Evolutionary conservation across 2,329 filamentous ascomycete species (phyloP).

Genomic region (Trichoderma koningiopsis): DNA sequence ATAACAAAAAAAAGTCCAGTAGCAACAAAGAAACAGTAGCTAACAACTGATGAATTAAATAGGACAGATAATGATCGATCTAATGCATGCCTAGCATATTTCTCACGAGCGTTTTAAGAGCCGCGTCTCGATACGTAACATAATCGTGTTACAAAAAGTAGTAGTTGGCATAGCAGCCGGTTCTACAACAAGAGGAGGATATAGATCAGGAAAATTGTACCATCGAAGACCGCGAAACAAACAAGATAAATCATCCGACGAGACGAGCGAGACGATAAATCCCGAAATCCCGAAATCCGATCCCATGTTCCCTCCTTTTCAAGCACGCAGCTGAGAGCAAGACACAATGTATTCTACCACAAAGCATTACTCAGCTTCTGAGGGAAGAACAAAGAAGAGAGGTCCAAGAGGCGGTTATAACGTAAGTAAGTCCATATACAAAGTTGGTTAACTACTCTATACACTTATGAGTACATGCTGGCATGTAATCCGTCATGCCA

Average conservation of each 20-base stretch:
- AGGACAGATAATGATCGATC: background rate
- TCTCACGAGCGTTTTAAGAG: background rate
- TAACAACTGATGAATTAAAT: background rate
- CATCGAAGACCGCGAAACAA: background rate
- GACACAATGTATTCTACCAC: background rate
- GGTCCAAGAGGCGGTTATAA: background rate
- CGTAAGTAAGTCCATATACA: background rate
- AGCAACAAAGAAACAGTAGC: background rate
- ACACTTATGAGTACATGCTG: background rate
- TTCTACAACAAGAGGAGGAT: background rate
- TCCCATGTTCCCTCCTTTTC: background rate
- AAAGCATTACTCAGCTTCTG: background rate
- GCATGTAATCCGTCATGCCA: background rate
- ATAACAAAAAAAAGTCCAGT: background rate
- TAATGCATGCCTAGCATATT: no score
- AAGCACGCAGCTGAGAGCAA: background rate
- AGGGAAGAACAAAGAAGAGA: no score
- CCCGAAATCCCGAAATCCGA: background rate
- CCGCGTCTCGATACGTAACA: background rate
- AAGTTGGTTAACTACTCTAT: background rate
- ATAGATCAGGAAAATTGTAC: constrained; percentile 8
- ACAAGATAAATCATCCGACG: background rate
- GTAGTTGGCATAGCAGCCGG: background rate
- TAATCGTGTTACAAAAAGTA: background rate
- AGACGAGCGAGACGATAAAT: background rate